Evolutionary conservation across 169 alveolate species (phyloP), one percentile per base, ranked within the genome.

Genomic region (Neospora caninum): DNA sequence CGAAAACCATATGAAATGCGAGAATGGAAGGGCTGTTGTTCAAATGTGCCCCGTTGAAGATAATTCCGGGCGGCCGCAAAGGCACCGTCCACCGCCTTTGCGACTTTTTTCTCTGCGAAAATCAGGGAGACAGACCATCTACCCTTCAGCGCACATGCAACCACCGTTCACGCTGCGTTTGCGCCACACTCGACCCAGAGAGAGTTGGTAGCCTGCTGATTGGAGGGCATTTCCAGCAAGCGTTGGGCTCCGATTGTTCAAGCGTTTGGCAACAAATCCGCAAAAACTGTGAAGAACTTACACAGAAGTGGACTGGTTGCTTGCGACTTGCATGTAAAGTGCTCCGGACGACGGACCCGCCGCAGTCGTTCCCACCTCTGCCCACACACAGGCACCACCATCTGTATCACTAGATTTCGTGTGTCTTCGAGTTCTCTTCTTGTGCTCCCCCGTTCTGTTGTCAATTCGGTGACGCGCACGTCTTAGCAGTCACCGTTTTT

Each of bases 351-450:
- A 27, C n/a, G 73, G 4, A 29, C 73, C 73, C 73, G 73, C 73
- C 73, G 20, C 34, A 1, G 73, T 16, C 73, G 73, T 64, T 64
- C 73, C 73, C 73, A 64, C 73, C 73, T 64, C 73, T 64, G 73
- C 73, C 73, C 73, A 64, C 73, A 64, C 73, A 64, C 34, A 64
- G 73, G 73, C 73, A 64, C 73, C 73, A 64, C 73, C 73, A 7
- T 64, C 31, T 27, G 73, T 27, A 29, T 16, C n/a, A 64, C 73
- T 7, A 64, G 4, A 7, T 64, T 22, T 9, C 0, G 73, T 64
- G 73, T 64, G 73, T 64, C 73, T 64, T 64, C 73, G 73, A 64
- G 31, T 64, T 64, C 73, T 64, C 73, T 16, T 27, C 34, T 64
- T 22, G 25, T 64, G 73, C 7, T 64, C 73, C 73, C n/a, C 7